phyloP scores from a whole-genome alignment of 495 filamentous ascomycete species.

The Bacidia gigantensis region DNA sequence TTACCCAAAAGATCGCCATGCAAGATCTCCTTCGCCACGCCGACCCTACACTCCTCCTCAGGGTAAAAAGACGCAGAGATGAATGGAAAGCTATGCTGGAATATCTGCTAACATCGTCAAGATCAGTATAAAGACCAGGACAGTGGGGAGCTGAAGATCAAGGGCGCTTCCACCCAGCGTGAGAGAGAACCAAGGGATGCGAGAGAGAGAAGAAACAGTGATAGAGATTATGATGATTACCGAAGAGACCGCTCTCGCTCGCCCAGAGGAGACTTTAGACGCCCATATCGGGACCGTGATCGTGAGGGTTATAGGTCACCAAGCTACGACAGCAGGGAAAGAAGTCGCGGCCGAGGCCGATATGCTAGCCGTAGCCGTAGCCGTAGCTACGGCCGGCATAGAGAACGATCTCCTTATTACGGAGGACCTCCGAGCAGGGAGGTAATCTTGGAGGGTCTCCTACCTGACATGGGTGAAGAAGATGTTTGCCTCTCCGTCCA shows the following conservation, averaged over 20 bases:
- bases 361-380: conserved; percentile 32
- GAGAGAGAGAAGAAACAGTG: conserved; percentile 13
- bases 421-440: conserved; percentile 41
- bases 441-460: conserved; percentile 49
- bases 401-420: conserved; percentile 30
- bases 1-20: background rate
- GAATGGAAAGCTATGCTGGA: conserved; percentile 11
- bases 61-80: conserved; percentile 20
- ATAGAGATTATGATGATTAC: conserved; percentile 24
- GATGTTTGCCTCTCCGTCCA: conserved; percentile 39
- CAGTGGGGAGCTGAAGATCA: conserved; percentile 17
- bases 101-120: conserved; percentile 21
- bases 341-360: conserved; percentile 29
- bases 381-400: conserved; percentile 29
- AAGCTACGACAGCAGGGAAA: conserved; percentile 26
- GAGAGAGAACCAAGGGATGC: conserved; percentile 8
- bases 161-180: conserved; percentile 5
- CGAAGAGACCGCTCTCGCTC: conserved; percentile 28
- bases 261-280: conserved; percentile 25
- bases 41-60: conserved; percentile 16
- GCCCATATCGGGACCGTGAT: conserved; percentile 41
- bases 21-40: conserved; percentile 9
- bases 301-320: conserved; percentile 42
- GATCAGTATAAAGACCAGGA: conserved; percentile 21
- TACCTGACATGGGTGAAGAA: conserved; percentile 45